A percentile compares a stretch with the other conserved stretches of the same genome.
Conservation (phyloP, 768 basidiomycete genomes). For the Leccinum fibrillosum region DNA sequence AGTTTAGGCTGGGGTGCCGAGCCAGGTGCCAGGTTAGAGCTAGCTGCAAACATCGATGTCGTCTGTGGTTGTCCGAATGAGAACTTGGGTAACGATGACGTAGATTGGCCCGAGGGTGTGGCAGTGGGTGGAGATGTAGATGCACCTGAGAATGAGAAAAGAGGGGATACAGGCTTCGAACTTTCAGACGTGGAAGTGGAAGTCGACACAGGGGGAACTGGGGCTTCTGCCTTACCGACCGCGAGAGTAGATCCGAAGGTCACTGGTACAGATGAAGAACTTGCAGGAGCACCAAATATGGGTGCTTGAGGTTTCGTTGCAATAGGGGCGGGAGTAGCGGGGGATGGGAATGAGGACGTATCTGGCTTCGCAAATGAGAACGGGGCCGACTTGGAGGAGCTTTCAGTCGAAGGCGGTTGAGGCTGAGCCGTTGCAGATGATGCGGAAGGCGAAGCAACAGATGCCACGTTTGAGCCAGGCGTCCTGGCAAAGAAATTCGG, state of each 20-base stretch:
- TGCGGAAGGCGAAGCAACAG: slow-evolving; percentile 6
- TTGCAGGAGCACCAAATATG: slow-evolving; percentile 13
- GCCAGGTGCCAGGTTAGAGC: slow-evolving; percentile 2
- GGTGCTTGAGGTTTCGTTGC: slow-evolving; percentile 16
- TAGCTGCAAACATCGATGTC: slow-evolving; percentile 2
- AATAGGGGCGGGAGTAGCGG: slow-evolving; percentile 5
- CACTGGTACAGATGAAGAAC: background rate
- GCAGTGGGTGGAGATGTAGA: slow-evolving; percentile 5
- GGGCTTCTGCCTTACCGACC: slow-evolving; percentile 6
- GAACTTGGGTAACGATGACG: slow-evolving; percentile 21
- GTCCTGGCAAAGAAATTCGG: slow-evolving; percentile 35
- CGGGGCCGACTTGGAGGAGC: slow-evolving; percentile 9
- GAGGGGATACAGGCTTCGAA: slow-evolving; percentile 13
- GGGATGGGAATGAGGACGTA: slow-evolving; percentile 23
- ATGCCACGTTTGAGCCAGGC: slow-evolving; percentile 2
- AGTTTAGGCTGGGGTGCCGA: slow-evolving; percentile 21
- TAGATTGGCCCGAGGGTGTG: slow-evolving; percentile 4
- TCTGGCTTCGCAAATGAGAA: slow-evolving; percentile 17
- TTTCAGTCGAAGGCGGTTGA: slow-evolving; percentile 7
- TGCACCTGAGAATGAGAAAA: slow-evolving; percentile 22
- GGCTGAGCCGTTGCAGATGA: slow-evolving; percentile 5
- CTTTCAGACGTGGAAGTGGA: slow-evolving; percentile 1
- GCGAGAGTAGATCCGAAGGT: slow-evolving; percentile 10
- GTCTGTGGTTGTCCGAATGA: slow-evolving; percentile 22
- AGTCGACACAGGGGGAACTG: background rate